These are phyloP conservation scores for Lactuca saligna DNA, from an alignment of 129 eudicot species.

Conservation along the genomic window DNA sequence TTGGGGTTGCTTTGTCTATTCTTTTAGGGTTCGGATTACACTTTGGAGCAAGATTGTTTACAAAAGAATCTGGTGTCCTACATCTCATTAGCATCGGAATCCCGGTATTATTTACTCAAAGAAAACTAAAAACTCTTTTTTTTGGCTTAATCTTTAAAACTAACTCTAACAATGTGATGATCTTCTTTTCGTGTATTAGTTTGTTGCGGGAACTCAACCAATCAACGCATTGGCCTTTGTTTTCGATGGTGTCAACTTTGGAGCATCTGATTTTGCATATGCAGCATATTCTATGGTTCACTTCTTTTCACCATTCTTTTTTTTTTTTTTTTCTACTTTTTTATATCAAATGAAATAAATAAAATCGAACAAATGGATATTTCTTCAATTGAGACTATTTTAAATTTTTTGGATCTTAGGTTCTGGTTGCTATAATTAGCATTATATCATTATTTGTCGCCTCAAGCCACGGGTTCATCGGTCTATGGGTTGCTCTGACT, in stretches of 20 bases:
- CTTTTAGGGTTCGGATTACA: constrained; percentile 69
- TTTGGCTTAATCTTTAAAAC: background rate
- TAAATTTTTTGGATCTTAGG: constrained; percentile 34
- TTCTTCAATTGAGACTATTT: background rate
- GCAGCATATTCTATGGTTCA: constrained; percentile 79
- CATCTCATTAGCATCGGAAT: constrained; percentile 71
- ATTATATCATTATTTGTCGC: constrained; percentile 54
- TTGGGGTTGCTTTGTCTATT: constrained; percentile 56
- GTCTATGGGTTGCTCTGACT: constrained; percentile 74
- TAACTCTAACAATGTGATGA: background rate
- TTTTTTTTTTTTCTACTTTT: no score
- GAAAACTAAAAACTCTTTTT: background rate
- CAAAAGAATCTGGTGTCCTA: constrained; percentile 62
- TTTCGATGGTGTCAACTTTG: constrained; percentile 86
- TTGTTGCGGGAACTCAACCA: constrained; percentile 85
- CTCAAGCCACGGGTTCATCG: constrained; percentile 56
- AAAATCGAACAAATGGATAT: background rate
- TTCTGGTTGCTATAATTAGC: constrained; percentile 64
- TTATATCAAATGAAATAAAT: background rate
- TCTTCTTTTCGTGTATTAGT: constrained; percentile 32
- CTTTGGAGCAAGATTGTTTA: constrained; percentile 66
- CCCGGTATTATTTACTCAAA: constrained; percentile 52
- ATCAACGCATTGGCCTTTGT: constrained; percentile 79
- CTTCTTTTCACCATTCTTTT: background rate
- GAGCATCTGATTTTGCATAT: constrained; percentile 89